phyloP scores from a whole-genome alignment of 1,284 basidiomycete species.

The Gymnopus androsaceus region DNA sequence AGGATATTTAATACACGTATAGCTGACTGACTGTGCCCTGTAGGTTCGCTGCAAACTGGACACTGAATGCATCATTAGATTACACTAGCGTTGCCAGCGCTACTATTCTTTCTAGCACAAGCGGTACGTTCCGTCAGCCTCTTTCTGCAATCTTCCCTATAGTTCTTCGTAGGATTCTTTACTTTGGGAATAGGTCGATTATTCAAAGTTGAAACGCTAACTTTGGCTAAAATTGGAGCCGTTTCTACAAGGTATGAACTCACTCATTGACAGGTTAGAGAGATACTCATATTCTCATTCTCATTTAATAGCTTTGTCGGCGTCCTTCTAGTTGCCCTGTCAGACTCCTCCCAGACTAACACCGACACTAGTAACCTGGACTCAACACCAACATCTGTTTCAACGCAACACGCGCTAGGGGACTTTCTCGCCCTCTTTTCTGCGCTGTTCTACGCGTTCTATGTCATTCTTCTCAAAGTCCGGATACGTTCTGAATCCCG shows the following conservation, averaged over 20 bases:
- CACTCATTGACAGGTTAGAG: background rate
- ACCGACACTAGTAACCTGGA: constrained; percentile 16
- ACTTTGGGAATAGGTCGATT: constrained; percentile 87
- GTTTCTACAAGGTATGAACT: constrained; percentile 74
- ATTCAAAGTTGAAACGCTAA: constrained; percentile 82
- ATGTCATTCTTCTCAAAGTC: constrained; percentile 91
- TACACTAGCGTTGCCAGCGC: constrained; percentile 91
- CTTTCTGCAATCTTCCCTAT: background rate
- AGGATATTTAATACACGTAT: too few relatives aligned
- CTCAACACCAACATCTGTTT: constrained; percentile 31
- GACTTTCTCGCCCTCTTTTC: constrained; percentile 82
- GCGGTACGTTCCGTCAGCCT: constrained; percentile 56
- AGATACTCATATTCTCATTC: constrained; percentile 11
- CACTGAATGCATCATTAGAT: constrained; percentile 77
- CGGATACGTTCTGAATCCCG: constrained; percentile 82
- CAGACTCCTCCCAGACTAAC: constrained; percentile 56
- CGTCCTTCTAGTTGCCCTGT: constrained; percentile 83
- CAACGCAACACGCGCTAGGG: constrained; percentile 45
- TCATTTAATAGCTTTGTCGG: constrained; percentile 70
- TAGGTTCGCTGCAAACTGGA: constrained; percentile 86
- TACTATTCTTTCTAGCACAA: constrained; percentile 86
- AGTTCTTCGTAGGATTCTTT: constrained; percentile 78
- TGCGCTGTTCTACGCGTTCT: constrained; percentile 87
- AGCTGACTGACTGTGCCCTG: too few relatives aligned
- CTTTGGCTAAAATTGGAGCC: constrained; percentile 75